phyloP scores from a whole-genome alignment of 192 early-diverging fungal genomes.

The Rhizophagus prolifer region DNA sequence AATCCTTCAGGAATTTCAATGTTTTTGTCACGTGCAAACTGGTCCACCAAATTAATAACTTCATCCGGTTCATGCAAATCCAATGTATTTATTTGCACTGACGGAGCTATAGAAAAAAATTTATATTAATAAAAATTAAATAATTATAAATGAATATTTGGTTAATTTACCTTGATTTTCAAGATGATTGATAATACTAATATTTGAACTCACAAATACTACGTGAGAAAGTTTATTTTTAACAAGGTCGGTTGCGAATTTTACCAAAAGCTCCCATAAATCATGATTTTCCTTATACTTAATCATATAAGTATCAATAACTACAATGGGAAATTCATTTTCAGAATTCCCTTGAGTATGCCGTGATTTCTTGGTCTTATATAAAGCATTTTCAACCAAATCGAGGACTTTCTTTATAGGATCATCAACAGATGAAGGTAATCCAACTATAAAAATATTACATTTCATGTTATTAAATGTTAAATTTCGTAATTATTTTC shows the following conservation, averaged over 20 bases:
- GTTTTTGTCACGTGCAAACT: constrained; percentile 41
- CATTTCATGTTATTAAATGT: neutral
- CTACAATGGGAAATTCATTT: constrained; percentile 75
- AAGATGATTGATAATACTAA: constrained; percentile 62
- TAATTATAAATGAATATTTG: no score
- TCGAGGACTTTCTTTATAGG: constrained; percentile 85
- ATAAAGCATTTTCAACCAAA: constrained; percentile 69
- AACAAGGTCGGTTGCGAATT: constrained; percentile 79
- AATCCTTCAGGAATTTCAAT: constrained; percentile 33
- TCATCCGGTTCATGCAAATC: constrained; percentile 72
- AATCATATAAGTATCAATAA: constrained; percentile 85
- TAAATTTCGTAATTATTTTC: neutral
- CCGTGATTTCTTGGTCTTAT: constrained; percentile 24
- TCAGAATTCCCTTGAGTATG: neutral
- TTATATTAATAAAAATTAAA: neutral
- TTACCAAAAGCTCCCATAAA: constrained; percentile 71
- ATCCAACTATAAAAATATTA: constrained; percentile 37
- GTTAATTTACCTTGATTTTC: constrained; percentile 56
- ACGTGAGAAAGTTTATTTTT: constrained; percentile 89
- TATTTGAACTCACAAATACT: constrained; percentile 80
- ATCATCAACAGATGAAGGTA: constrained; percentile 77
- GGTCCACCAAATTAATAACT: constrained; percentile 61
- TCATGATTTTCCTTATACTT: constrained; percentile 64
- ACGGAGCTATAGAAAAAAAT: constrained; percentile 48
- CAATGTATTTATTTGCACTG: constrained; percentile 57